Evolutionary conservation across 208 protist species (phyloP).

Genomic region (Leishmania arabica): DNA sequence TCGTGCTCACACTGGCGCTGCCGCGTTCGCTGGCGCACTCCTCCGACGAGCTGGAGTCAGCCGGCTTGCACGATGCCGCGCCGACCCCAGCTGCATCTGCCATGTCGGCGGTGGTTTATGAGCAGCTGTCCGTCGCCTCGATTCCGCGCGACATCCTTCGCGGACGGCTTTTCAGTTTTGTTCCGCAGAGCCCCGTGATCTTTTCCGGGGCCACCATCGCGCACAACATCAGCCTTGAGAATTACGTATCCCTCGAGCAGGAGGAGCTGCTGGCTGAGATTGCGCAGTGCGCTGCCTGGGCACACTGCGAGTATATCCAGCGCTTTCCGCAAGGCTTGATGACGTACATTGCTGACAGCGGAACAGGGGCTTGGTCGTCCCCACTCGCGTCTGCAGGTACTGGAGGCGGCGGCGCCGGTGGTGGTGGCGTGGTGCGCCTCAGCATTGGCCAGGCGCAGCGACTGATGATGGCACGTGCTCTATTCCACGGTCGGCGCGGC

Average conservation of each 20-base stretch:
- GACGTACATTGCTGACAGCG: conserved; percentile 51
- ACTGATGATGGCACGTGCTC: conserved; percentile 77
- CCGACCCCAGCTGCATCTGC: not conserved
- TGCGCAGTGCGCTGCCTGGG: conserved; percentile 41
- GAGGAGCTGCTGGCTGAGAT: conserved; percentile 38
- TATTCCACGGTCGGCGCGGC: conserved; percentile 49
- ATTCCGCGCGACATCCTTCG: conserved; percentile 52
- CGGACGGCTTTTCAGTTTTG: conserved; percentile 60
- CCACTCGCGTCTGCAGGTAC: conserved; percentile 16
- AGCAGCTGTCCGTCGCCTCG: conserved; percentile 32
- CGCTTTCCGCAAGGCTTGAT: conserved; percentile 66
- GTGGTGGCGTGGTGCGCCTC: conserved; percentile 47
- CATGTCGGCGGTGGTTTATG: conserved; percentile 1
- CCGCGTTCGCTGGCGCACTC: not conserved
- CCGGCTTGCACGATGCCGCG: not conserved
- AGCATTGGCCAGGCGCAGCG: conserved; percentile 75
- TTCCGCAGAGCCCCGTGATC: conserved; percentile 70
- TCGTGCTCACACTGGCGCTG: conserved; percentile 26
- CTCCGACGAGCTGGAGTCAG: not conserved
- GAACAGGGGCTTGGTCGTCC: conserved; percentile 25
- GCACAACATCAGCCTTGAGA: conserved; percentile 79
- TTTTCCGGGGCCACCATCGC: conserved; percentile 75
- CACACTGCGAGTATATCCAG: conserved; percentile 62
- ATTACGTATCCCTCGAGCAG: conserved; percentile 52
- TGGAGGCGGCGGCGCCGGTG: conserved; percentile 18